These are phyloP conservation scores for Coemansia sp. DNA, from an alignment of 192 early-diverging fungal genomes.

Conservation along the genomic window DNA sequence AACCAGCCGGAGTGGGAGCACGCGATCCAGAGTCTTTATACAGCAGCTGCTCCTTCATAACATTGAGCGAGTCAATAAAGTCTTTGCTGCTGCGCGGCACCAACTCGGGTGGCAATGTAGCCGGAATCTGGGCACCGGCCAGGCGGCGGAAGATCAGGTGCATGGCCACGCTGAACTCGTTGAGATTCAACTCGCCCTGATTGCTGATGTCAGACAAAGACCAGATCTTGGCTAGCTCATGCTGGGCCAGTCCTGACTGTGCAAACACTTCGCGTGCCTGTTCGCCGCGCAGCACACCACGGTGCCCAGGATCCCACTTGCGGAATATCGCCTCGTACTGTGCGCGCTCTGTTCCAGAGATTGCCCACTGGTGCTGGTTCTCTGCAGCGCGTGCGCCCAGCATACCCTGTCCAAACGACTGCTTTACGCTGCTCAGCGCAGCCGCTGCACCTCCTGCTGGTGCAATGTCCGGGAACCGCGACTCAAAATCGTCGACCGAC, in stretches of 20 bases:
- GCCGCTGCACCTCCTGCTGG: slow-evolving; percentile 7
- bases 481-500: slow-evolving; percentile 34
- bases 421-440: slow-evolving; percentile 30
- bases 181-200: slow-evolving; percentile 83
- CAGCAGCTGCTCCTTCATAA: slow-evolving; percentile 52
- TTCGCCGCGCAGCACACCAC: slow-evolving; percentile 56
- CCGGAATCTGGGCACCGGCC: slow-evolving; percentile 78
- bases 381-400: slow-evolving; percentile 22
- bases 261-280: slow-evolving; percentile 61
- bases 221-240: slow-evolving; percentile 61
- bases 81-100: slow-evolving; percentile 85
- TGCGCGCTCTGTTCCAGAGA: slow-evolving; percentile 26
- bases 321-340: slow-evolving; percentile 52
- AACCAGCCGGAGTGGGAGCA: neutral
- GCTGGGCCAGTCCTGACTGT: slow-evolving; percentile 55
- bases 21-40: slow-evolving; percentile 15
- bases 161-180: slow-evolving; percentile 98
- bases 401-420: slow-evolving; percentile 34
- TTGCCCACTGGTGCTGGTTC: slow-evolving; percentile 44
- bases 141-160: slow-evolving; percentile 89
- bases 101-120: slow-evolving; percentile 75
- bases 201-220: slow-evolving; percentile 40
- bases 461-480: slow-evolving; percentile 38
- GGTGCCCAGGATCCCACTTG: slow-evolving; percentile 54
- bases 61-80: slow-evolving; percentile 61